A percentile compares a stretch with the other conserved stretches of the same genome.
phyloP scores from a whole-genome alignment of 164 flowering plant genomes.

The Kalanchoe fedtschenkoi region DNA sequence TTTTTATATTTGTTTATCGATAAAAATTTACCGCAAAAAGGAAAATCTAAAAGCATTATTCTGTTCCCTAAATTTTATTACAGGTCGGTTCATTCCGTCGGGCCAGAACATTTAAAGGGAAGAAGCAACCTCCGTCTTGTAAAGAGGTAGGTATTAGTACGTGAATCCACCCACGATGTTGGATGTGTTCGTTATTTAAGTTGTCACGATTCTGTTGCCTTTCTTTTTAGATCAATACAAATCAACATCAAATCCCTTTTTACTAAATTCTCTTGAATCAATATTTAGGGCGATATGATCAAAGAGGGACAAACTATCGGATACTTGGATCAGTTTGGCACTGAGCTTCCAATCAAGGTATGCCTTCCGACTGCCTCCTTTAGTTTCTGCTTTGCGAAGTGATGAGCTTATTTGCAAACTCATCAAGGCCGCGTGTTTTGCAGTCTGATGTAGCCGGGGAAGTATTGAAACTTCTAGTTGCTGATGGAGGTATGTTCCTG shows the following conservation, averaged over 20 bases:
- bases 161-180: no score
- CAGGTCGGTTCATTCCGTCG: conserved; percentile 89
- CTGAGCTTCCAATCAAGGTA: conserved; percentile 73
- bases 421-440: conserved; percentile 13
- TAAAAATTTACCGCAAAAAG: background rate
- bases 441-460: conserved; percentile 94
- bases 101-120: conserved; percentile 69
- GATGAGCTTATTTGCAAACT: background rate
- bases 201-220: background rate
- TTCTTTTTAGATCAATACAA: background rate
- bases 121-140: conserved; percentile 63
- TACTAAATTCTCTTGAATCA: background rate
- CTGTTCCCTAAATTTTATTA: background rate
- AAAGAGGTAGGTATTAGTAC: conserved; percentile 46
- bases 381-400: background rate
- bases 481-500: conserved; percentile 60
- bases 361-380: conserved; percentile 6
- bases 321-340: conserved; percentile 76
- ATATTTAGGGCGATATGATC: conserved; percentile 57
- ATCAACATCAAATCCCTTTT: background rate
- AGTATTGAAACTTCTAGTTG: conserved; percentile 55
- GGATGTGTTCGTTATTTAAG: background rate
- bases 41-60: no score
- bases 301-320: conserved; percentile 88
- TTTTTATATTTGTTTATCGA: background rate